Evolutionary conservation across 2,329 filamentous ascomycete genomes (phyloP), one percentile per base, ranked within the genome.

Genomic region (Epichloe hybrida): DNA sequence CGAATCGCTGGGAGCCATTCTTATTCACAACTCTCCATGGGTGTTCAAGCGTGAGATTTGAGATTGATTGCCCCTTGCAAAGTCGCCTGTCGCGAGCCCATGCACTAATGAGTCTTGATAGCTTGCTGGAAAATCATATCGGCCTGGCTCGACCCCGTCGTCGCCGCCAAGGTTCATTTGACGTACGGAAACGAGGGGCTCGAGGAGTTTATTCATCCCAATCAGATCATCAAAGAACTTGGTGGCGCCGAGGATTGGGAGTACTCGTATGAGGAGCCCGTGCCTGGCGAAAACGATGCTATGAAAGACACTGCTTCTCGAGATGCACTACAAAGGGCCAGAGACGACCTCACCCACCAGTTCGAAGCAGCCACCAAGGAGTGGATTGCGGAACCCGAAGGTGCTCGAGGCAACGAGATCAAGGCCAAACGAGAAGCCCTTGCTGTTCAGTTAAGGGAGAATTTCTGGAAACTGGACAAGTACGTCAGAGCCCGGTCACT

Each of bases 1-100:
- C 2, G 84, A 88, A 62, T 84, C 80, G 0, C 71, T 88, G 2
- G 84, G 83, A 38, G 70, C 76, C 1, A 81, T 88, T 4, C 76
- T 87, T 41, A 81, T 88, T 44, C 85, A 88, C 70, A 86, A 87
- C 62, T 77, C 84, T 0, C 84, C 84, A 3, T 88, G 83, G 78
- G 70, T 88, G 45, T 88, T 88, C 68, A 71, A 68, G 57, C 62
- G 64, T 66, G 50, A 48, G 59, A 35, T 3, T 7, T 8, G 27
- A 31, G 27, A 31, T 31, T 9, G 8, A 31, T 31, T 9, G 8
- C 27, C 8, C 3, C 9, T 9, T 9, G 27, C 27, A 9, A 31
- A 31, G 27, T 31, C 27, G 27, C 8, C 8, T 9, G 27, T 9
- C 27, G 27, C 27, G 27, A 4, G 9, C 3, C 20, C 2, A n/a